Evolutionary conservation across 768 basidiomycete genomes (phyloP).

Genomic region (Tricholoma sp.): DNA sequence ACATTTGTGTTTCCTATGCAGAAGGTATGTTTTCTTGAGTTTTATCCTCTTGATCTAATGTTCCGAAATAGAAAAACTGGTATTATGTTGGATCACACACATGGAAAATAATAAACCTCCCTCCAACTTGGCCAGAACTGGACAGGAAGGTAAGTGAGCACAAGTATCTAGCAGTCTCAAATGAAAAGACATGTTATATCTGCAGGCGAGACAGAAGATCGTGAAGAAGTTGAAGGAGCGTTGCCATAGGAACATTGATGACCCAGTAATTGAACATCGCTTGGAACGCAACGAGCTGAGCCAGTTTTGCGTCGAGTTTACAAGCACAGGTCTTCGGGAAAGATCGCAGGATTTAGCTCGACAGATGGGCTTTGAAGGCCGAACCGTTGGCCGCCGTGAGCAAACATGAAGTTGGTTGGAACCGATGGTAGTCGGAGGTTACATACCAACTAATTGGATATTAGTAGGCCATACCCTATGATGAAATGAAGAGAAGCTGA

Average conservation of each 20-base stretch:
- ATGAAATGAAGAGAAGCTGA: too few relatives aligned
- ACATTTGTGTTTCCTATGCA: slow-evolving; percentile 45
- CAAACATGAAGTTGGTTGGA: not conserved
- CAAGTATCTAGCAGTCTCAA: not conserved
- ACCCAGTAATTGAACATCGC: slow-evolving; percentile 28
- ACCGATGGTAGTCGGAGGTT: not conserved
- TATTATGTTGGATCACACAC: slow-evolving; percentile 45
- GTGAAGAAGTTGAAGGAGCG: slow-evolving; percentile 29
- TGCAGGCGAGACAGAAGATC: slow-evolving; percentile 28
- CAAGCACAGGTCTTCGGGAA: slow-evolving; percentile 11
- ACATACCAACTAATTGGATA: not conserved
- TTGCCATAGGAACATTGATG: slow-evolving; percentile 25
- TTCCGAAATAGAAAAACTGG: slow-evolving; percentile 36
- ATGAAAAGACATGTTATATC: slow-evolving; percentile 2
- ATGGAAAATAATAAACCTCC: slow-evolving; percentile 31
- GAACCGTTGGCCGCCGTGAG: not conserved
- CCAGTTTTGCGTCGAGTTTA: slow-evolving; percentile 29
- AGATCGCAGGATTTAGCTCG: slow-evolving; percentile 8
- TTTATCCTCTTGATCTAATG: slow-evolving; percentile 1
- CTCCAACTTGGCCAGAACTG: slow-evolving; percentile 32
- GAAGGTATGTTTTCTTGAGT: slow-evolving; percentile 27
- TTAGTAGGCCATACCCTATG: not conserved
- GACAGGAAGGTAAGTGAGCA: slow-evolving; percentile 26
- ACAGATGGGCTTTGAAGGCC: slow-evolving; percentile 12
- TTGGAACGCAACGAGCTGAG: slow-evolving; percentile 37